Base-by-base conservation (phyloP, 805 yeast species). In the Vanderwaltozyma tropicalis region DNA sequence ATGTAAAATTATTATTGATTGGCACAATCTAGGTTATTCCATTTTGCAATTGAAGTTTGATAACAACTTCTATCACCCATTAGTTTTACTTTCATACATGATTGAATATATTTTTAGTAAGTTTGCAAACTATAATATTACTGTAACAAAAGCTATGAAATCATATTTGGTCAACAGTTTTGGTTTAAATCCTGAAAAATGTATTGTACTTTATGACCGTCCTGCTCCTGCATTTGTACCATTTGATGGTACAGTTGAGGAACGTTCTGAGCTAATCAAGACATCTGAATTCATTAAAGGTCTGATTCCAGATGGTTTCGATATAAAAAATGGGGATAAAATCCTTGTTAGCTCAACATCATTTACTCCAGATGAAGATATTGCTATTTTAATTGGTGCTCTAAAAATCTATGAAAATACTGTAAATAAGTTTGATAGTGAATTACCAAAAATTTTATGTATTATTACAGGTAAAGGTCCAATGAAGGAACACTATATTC, bases 401-500 rank as follows among this genome's bases (percentile, higher is more conserved):
- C 63, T 92, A 38, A 69, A 70, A 36, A 45, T 60, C 17, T 79
- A 85, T 45, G 88, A 82, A 35, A 42, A 47, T 10, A 50, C 57
- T 12, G 44, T 55, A 18, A 26, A 37, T 10, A 45, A 43, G 16
- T 45, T 49, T 11, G 57, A 59, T 34, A 35, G 44, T 28, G 20
- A 22, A 14, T 45, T 69, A 3, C 77, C 78, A 1, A 70, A 68
- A 3, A 52, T 88, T 1, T 57, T 76, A 28, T 72, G 86, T 37
- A 61, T 92, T n/a, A 80, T 92, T n/a, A 92, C 99, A 0, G 99
- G 99, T 0, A 89, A 88, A 56, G 99, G 99, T 0, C 97, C 97
- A 0, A 56, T 82, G 60, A 76, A 76, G 46, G 57, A 61, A 2
- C 62, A 71, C 16, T 81, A 79, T 48, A 53, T 72, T 21, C 41